Evolutionary conservation across 2,329 filamentous ascomycete species (phyloP).

Genomic region (Fusarium keratoplasticum): DNA sequence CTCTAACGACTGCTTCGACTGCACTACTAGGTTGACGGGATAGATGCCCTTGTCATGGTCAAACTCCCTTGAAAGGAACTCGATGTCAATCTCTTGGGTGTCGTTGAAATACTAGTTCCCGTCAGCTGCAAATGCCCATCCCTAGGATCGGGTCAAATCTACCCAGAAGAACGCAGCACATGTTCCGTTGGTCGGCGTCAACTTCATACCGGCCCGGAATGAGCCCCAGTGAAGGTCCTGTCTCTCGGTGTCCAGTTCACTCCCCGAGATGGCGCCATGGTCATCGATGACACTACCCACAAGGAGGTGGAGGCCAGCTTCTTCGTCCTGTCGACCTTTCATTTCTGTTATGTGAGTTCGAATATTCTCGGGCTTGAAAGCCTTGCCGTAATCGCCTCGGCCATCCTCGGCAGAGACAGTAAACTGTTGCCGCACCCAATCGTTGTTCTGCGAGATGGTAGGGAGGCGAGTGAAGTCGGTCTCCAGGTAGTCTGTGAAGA

Average conservation of each 20-base stretch:
- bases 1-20: slow-evolving; percentile 69
- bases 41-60: slow-evolving; percentile 61
- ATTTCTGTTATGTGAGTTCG: slow-evolving; percentile 50
- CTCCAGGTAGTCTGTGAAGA: slow-evolving; percentile 78
- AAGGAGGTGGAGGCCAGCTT: slow-evolving; percentile 67
- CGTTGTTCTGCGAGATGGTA: slow-evolving; percentile 61
- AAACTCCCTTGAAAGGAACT: slow-evolving; percentile 78
- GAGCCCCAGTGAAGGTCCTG: slow-evolving; percentile 76
- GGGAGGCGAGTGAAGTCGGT: slow-evolving; percentile 74
- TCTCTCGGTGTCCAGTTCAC: slow-evolving; percentile 72
- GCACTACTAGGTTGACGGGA: slow-evolving; percentile 80
- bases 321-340: slow-evolving; percentile 48
- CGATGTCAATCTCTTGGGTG: slow-evolving; percentile 84
- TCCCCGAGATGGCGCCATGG: slow-evolving; percentile 65
- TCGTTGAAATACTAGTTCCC: slow-evolving; percentile 76
- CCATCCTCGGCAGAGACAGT: slow-evolving; percentile 69
- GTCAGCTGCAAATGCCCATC: background rate
- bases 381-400: slow-evolving; percentile 74
- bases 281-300: slow-evolving; percentile 61
- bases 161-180: slow-evolving; percentile 87
- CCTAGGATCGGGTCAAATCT: slow-evolving; percentile 37
- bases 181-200: slow-evolving; percentile 71
- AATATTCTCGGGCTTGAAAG: slow-evolving; percentile 69
- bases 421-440: slow-evolving; percentile 77
- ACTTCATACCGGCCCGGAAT: slow-evolving; percentile 75